Conservation (phyloP, 768 basidiomycete species). For the Boletus huronensis region DNA sequence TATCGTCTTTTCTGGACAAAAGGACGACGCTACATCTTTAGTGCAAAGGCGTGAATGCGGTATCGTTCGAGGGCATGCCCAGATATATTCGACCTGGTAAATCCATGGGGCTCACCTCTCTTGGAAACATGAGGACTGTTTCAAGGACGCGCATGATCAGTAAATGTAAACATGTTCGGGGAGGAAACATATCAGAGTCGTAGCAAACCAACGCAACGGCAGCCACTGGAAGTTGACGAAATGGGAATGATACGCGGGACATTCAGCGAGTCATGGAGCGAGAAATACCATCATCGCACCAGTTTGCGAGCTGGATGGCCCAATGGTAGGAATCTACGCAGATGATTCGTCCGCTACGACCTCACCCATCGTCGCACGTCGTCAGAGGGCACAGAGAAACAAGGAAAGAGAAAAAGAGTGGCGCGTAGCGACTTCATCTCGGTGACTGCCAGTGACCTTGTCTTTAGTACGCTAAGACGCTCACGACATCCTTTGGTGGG, state of each 20-base stretch:
- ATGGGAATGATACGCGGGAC: background rate
- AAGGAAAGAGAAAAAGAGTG: background rate
- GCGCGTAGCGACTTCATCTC: background rate
- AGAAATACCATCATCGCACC: slow-evolving; percentile 15
- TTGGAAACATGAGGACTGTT: slow-evolving; percentile 18
- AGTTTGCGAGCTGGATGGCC: slow-evolving; percentile 15
- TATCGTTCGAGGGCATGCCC: slow-evolving; percentile 11
- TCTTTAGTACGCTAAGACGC: background rate
- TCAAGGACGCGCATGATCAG: background rate
- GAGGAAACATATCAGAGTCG: slow-evolving; percentile 3
- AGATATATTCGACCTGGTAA: slow-evolving; percentile 16
- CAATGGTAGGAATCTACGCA: slow-evolving; percentile 6
- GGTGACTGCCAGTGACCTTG: background rate
- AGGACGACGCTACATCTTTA: background rate
- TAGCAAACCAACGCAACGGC: slow-evolving; percentile 18
- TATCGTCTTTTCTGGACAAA: slow-evolving; percentile 5
- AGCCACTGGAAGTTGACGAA: slow-evolving; percentile 3
- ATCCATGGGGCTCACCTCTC: slow-evolving; percentile 10
- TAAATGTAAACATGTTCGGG: too few species aligned
- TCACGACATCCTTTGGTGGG: background rate
- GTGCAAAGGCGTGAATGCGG: background rate
- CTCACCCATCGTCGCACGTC: slow-evolving; percentile 4
- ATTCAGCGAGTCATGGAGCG: background rate
- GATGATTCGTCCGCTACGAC: slow-evolving; percentile 11
- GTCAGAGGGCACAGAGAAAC: background rate